Evolutionary conservation across 345 rosid species (phyloP), one percentile per base, ranked within the genome.

Genomic region (Stellera chamaejasme): DNA sequence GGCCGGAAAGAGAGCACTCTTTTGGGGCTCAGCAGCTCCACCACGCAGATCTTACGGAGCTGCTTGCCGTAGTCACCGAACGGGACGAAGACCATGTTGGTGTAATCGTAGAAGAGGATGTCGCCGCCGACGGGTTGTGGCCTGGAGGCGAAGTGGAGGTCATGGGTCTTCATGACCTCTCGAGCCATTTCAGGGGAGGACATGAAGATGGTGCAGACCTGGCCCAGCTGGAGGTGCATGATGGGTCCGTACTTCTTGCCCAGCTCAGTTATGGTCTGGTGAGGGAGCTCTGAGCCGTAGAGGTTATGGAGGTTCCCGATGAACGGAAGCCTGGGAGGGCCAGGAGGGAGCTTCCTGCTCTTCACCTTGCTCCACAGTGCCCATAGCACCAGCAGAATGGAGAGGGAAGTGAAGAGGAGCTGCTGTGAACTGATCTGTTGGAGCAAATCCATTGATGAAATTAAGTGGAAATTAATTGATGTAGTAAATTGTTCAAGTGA

Each of bases 301-400:
- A 77, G 63, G 69, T 68, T 76, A 55, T 77, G 82, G 43, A 75
- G 82, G 71, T 78, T 75, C 11, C 77, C 77, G 41, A 75, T 61
- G 3, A 78, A 16, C 5, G 77, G 75, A 9, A 78, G 75, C 14
- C 48, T 14, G 4, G 42, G 63, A 2, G 75, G 79, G 0, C 73
- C 68, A 7, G 79, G 70, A 10, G 52, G 75, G 23, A 19, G 39
- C 39, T 32, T 32, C 6, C 10, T 23, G 2, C 3, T 32, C 39
- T 7, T 32, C 6, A 7, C 0, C 8, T 32, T 32, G 39, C 6
- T 32, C 6, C 39, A 32, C 8, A 32, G 39, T 7, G 8, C 39
- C 39, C 5, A 32, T 32, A 32, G 8, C 39, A 32, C 39, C 39
- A 32, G 0, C 39, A 32, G 39, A 32, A 32, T 4, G 5, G 39